phyloP scores from a whole-genome alignment of 306 rosid species.

The Oemleria cerasiformis region DNA sequence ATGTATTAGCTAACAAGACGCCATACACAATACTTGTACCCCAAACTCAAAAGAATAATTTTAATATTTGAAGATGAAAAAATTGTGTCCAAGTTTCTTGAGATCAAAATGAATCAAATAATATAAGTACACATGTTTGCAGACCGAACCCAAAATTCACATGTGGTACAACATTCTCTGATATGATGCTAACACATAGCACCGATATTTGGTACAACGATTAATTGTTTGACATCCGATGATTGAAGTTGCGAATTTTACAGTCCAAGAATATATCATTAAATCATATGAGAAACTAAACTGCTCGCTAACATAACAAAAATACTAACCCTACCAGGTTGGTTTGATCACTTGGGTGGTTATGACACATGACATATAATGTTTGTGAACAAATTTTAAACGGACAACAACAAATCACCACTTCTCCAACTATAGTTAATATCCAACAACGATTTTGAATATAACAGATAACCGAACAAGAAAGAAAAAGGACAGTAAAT shows the following conservation, averaged over 20 bases:
- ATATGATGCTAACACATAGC: not conserved
- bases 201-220: not conserved
- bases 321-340: not conserved
- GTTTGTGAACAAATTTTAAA: not conserved
- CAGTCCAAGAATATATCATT: conserved; percentile 3
- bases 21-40: not conserved
- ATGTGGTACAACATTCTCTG: not conserved
- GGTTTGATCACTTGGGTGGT: not conserved
- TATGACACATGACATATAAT: not conserved
- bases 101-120: not conserved
- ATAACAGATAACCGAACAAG: not conserved
- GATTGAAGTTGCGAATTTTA: not conserved
- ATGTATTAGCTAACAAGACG: not conserved
- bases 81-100: not conserved
- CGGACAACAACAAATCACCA: not conserved
- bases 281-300: not conserved
- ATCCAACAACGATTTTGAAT: not conserved
- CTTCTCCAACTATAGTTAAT: not conserved
- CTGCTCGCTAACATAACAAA: not conserved
- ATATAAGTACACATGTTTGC: not conserved
- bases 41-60: not conserved
- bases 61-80: not conserved
- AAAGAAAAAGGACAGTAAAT: not conserved
- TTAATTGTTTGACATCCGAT: not conserved
- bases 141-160: not conserved